Percentiles rank a stretch among this genome's conserved stretches.
These are phyloP conservation scores for Colletotrichum viniferum DNA, from an alignment of 2,329 filamentous ascomycete species.

Conservation along the genomic window DNA sequence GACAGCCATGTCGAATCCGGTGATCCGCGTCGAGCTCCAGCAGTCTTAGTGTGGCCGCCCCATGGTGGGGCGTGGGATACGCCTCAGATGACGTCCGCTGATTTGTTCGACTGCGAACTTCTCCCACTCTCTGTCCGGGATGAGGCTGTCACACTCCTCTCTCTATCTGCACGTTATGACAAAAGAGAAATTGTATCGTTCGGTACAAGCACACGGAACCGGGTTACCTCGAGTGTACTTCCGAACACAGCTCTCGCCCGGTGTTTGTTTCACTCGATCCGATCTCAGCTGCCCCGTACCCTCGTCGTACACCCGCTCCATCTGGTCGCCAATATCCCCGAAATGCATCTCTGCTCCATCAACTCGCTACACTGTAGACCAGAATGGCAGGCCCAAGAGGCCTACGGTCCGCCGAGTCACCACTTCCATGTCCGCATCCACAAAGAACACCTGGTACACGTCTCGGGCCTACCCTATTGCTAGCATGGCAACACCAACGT, in stretches of 20 bases:
- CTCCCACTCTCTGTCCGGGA: slow-evolving; percentile 22
- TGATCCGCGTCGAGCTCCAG: slow-evolving; percentile 19
- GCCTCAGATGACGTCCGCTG: slow-evolving; percentile 17
- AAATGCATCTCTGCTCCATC: slow-evolving; percentile 3
- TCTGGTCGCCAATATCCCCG: not conserved
- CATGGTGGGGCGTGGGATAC: slow-evolving; percentile 19
- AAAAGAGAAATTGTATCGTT: slow-evolving; percentile 17
- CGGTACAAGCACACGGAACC: not conserved
- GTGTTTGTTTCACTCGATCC: not conserved
- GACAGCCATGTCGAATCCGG: slow-evolving; percentile 16
- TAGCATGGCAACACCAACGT: slow-evolving; percentile 3
- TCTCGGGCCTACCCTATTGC: slow-evolving; percentile 2
- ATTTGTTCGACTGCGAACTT: slow-evolving; percentile 16
- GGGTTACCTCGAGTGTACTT: slow-evolving; percentile 9
- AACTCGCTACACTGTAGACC: slow-evolving; percentile 9
- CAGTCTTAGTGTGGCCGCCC: slow-evolving; percentile 11
- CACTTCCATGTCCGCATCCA: slow-evolving; percentile 11
- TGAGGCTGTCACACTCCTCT: slow-evolving; percentile 21
- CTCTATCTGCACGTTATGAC: slow-evolving; percentile 23
- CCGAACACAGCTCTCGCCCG: not conserved
- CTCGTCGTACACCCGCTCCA: not conserved
- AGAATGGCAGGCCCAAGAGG: not conserved
- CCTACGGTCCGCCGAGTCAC: slow-evolving; percentile 6
- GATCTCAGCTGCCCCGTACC: not conserved
- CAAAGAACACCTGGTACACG: not conserved